Conservation (phyloP, 2,329 filamentous ascomycete genomes). For the Aspergillus sp. region DNA sequence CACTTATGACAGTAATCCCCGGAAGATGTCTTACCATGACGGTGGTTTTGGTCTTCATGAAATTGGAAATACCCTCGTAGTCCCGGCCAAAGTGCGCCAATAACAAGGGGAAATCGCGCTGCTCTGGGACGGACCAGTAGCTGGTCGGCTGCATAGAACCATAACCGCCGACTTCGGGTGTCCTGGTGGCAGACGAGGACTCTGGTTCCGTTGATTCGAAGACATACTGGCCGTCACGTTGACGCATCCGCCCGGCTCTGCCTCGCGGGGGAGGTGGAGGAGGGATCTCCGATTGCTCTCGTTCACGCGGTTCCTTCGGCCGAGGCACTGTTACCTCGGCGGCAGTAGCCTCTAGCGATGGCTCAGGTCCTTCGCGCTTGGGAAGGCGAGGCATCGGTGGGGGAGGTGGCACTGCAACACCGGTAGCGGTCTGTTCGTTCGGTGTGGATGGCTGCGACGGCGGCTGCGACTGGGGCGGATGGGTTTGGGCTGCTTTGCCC, state of each 20-base stretch:
- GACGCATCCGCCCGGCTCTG: constrained; percentile 22
- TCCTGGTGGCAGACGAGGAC: constrained; percentile 12
- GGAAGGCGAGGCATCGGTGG: constrained; percentile 16
- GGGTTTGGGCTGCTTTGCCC: constrained; percentile 23
- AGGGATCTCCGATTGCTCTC: constrained; percentile 13
- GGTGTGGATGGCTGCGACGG: constrained; percentile 4
- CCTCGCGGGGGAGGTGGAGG: constrained; percentile 12
- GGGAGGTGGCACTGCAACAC: constrained; percentile 1
- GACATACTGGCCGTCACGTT: constrained; percentile 28
- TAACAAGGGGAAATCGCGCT: constrained; percentile 39
- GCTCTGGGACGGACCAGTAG: constrained; percentile 46
- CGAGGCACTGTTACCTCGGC: constrained; percentile 11
- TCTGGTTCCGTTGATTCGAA: constrained; percentile 30
- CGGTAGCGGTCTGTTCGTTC: constrained; percentile 7
- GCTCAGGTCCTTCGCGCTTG: constrained; percentile 19
- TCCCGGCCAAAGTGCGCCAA: constrained; percentile 42
- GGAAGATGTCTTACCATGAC: constrained; percentile 35
- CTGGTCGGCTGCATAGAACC: constrained; percentile 39
- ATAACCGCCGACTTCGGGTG: constrained; percentile 23
- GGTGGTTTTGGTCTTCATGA: constrained; percentile 46
- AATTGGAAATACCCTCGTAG: constrained; percentile 42
- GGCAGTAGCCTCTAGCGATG: constrained; percentile 9
- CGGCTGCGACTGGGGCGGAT: constrained; percentile 23
- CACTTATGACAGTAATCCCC: constrained; percentile 6
- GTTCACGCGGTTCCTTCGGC: constrained; percentile 22